Evolutionary conservation across 805 yeast species (phyloP).

Genomic region (Candida caryicola): DNA sequence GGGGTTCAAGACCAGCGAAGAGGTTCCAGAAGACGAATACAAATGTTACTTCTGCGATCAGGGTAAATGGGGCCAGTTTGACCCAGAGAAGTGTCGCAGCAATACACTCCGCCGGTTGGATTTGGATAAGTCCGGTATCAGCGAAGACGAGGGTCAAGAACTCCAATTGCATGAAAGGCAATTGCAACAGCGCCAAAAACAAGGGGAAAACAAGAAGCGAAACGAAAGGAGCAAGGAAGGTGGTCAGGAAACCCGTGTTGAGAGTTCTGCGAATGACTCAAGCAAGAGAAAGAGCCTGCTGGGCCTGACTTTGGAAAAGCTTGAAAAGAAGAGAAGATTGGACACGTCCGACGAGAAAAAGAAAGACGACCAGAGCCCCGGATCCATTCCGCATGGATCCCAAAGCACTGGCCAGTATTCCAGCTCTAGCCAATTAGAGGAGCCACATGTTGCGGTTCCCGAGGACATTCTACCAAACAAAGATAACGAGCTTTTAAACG

Average conservation of each 20-base stretch:
- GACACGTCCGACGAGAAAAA: slow-evolving; percentile 6
- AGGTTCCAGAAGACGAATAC: slow-evolving; percentile 77
- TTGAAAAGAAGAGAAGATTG: slow-evolving; percentile 14
- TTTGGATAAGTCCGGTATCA: slow-evolving; percentile 17
- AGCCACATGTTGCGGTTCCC: neutral
- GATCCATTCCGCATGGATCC: too few species aligned
- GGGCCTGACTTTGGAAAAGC: slow-evolving; percentile 19
- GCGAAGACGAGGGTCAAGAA: slow-evolving; percentile 17
- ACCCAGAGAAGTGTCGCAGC: slow-evolving; percentile 32
- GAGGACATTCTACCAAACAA: slow-evolving; percentile 33
- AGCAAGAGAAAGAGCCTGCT: slow-evolving; percentile 22
- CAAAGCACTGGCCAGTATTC: neutral
- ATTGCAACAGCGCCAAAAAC: slow-evolving; percentile 35
- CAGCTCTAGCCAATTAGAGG: neutral
- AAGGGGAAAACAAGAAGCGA: slow-evolving; percentile 15
- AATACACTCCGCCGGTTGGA: slow-evolving; percentile 33
- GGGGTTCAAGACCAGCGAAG: slow-evolving; percentile 65
- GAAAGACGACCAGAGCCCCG: neutral
- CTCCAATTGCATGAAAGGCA: slow-evolving; percentile 13
- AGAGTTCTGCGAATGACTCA: neutral
- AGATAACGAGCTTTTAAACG: slow-evolving; percentile 42
- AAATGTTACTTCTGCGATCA: slow-evolving; percentile 73
- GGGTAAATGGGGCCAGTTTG: slow-evolving; percentile 41
- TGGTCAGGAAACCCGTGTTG: neutral
- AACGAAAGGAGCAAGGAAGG: neutral